Conservation (phyloP, 441 rosid species). For the Iberis amara region DNA sequence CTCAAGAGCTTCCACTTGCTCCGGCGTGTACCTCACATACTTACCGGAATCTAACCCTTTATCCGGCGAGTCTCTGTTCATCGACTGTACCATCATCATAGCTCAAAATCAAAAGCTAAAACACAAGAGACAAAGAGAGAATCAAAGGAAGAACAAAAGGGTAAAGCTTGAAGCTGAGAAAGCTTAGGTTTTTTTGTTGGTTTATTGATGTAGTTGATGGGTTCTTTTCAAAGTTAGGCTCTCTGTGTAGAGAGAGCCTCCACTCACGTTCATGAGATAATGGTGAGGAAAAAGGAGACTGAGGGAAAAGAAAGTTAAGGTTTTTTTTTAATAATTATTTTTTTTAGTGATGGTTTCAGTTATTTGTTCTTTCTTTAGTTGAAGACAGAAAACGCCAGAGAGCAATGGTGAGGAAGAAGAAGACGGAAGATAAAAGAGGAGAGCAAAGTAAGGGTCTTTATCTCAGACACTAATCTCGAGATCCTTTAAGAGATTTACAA, state of each 20-base stretch:
- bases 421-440: constrained; percentile 8
- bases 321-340: background rate
- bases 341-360: background rate
- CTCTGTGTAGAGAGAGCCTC: constrained; percentile 36
- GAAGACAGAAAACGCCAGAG: constrained; percentile 22
- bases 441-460: constrained; percentile 30
- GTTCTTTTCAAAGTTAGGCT: constrained; percentile 34
- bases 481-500: constrained; percentile 15
- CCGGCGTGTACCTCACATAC: constrained; percentile 90
- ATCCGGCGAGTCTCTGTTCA: constrained; percentile 48
- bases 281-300: constrained; percentile 21
- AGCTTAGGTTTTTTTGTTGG: constrained; percentile 5
- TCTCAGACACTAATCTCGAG: constrained; percentile 33
- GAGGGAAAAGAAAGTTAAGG: background rate
- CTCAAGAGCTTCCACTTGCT: constrained; percentile 93
- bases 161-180: background rate
- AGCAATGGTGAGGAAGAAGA: constrained; percentile 27
- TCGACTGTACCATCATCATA: constrained; percentile 52
- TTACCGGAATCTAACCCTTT: constrained; percentile 74
- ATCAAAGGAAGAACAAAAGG: background rate
- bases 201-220: constrained; percentile 1
- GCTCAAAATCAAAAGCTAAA: background rate
- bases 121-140: background rate
- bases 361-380: background rate
- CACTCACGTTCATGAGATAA: constrained; percentile 33